These are phyloP conservation scores for Aegilops tauschii DNA, from an alignment of 176 grass and related monocot species.

Conservation along the genomic window DNA sequence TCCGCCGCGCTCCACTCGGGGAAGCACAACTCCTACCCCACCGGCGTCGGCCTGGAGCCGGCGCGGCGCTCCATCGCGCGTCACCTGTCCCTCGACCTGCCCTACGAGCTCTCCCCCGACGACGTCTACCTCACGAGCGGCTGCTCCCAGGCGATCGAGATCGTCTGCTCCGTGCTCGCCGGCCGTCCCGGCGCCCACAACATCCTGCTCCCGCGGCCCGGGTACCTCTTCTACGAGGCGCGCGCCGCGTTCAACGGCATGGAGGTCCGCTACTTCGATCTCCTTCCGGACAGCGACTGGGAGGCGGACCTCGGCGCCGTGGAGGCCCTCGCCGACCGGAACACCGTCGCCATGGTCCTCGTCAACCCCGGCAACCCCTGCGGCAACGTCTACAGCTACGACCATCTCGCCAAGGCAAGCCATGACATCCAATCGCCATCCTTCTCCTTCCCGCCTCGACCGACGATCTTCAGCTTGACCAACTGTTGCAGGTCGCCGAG, in stretches of 20 bases:
- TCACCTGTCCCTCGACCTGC: constrained; percentile 48
- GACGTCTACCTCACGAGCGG: constrained; percentile 69
- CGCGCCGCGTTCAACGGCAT: constrained; percentile 47
- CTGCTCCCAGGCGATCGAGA: constrained; percentile 66
- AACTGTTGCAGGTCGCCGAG: constrained; percentile 44
- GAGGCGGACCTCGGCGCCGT: constrained; percentile 60
- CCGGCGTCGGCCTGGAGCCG: constrained; percentile 28
- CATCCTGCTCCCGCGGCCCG: constrained; percentile 67
- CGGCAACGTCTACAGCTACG: constrained; percentile 64
- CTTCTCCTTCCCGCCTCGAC: background rate
- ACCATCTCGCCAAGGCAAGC: constrained; percentile 66
- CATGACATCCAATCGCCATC: background rate
- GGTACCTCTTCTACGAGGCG: constrained; percentile 56
- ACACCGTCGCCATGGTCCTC: constrained; percentile 68
- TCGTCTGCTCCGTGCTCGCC: constrained; percentile 44
- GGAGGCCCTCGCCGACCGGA: constrained; percentile 50
- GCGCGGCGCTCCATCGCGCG: constrained; percentile 49
- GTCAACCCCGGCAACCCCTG: constrained; percentile 77
- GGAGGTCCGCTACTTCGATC: constrained; percentile 61
- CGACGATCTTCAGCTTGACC: background rate
- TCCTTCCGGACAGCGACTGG: constrained; percentile 58
- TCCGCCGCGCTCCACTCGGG: constrained; percentile 33
- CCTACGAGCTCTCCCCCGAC: constrained; percentile 38
- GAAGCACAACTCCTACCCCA: constrained; percentile 38
- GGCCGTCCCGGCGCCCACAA: constrained; percentile 53